A percentile compares a stretch with the other conserved stretches of the same genome.
Conservation (phyloP, 805 yeast species). For the Schizosaccharomyces octosporus region DNA sequence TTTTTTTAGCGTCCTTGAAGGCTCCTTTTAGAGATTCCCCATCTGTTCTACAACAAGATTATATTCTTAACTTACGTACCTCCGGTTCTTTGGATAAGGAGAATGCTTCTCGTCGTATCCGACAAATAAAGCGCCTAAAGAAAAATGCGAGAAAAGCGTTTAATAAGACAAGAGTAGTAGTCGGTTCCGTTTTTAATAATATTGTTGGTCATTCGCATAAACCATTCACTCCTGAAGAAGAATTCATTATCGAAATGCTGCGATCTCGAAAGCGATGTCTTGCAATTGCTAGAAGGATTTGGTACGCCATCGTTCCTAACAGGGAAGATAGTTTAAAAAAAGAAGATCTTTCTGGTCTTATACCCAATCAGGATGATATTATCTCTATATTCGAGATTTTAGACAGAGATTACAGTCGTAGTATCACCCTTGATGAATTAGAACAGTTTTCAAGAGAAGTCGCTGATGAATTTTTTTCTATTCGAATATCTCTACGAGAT, state of each 20-base stretch:
- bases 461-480: constrained; percentile 15
- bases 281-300: constrained; percentile 16
- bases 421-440: constrained; percentile 17
- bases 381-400: constrained; percentile 7
- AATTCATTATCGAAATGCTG: constrained; percentile 14
- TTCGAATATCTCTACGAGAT: constrained; percentile 16
- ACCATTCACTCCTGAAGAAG: not conserved
- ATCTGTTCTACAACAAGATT: constrained; percentile 17
- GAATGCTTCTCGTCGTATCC: not conserved
- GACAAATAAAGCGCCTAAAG: not conserved
- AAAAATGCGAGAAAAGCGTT: constrained; percentile 4
- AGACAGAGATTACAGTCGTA: constrained; percentile 16
- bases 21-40: constrained; percentile 15
- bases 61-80: constrained; percentile 1
- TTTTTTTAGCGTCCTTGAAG: constrained; percentile 14
- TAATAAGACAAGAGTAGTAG: constrained; percentile 4
- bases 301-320: constrained; percentile 18
- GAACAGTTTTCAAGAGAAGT: constrained; percentile 13
- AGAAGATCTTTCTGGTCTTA: constrained; percentile 10
- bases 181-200: constrained; percentile 4
- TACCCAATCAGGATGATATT: not conserved
- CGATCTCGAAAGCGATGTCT: constrained; percentile 10
- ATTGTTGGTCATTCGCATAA: not conserved
- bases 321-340: constrained; percentile 16
- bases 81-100: not conserved